Conservation (phyloP, 371 early-diverging fungal genomes). For the Saksenaea oblongispora region DNA sequence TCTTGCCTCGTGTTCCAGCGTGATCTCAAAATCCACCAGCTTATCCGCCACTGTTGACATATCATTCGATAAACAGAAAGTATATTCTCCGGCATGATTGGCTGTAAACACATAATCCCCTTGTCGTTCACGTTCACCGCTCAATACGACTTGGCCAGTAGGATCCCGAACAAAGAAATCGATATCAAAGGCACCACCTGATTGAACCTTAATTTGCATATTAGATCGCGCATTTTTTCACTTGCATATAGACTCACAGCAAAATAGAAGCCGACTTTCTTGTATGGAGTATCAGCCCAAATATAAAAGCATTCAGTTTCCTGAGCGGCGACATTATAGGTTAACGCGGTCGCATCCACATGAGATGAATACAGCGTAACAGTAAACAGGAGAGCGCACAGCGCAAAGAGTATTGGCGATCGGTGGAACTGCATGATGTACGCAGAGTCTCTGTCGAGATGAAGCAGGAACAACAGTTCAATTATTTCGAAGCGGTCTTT, state of each 20-base stretch:
- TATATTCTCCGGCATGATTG: slow-evolving; percentile 80
- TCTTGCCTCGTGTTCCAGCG: slow-evolving; percentile 79
- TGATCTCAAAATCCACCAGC: slow-evolving; percentile 90
- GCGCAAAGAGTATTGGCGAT: background rate
- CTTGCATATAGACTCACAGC: slow-evolving; percentile 68
- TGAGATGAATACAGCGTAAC: background rate
- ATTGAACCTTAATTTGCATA: slow-evolving; percentile 70
- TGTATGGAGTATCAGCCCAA: slow-evolving; percentile 65
- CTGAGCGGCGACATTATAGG: slow-evolving; percentile 86
- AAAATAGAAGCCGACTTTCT: slow-evolving; percentile 95
- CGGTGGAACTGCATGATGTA: background rate
- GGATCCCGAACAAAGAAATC: slow-evolving; percentile 85
- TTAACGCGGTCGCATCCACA: slow-evolving; percentile 66
- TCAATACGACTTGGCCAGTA: slow-evolving; percentile 56
- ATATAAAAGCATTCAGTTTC: slow-evolving; percentile 85
- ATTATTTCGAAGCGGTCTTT: background rate
- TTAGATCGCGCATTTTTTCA: background rate
- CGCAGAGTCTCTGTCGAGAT: background rate
- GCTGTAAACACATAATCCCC: slow-evolving; percentile 91
- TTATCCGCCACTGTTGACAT: slow-evolving; percentile 91
- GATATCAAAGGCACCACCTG: slow-evolving; percentile 90
- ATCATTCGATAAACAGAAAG: slow-evolving; percentile 91
- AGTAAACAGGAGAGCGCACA: slow-evolving; percentile 2
- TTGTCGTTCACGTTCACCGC: slow-evolving; percentile 83
- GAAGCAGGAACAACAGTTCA: background rate